Conservation (phyloP, 2,329 filamentous ascomycete species). For the Colletotrichum sp. region DNA sequence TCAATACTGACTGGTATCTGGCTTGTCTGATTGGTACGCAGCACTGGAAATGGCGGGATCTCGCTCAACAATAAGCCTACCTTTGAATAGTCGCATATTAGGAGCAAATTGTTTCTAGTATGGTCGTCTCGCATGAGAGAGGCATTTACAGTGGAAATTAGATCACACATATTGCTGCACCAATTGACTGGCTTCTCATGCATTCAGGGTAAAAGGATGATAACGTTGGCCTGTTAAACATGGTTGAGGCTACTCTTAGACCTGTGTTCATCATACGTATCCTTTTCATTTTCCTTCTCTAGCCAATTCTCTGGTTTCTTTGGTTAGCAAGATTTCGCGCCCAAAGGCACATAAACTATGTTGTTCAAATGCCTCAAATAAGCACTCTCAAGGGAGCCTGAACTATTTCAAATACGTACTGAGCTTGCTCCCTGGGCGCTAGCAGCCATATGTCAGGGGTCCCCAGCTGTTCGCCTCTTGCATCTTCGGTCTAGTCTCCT, state of each 20-base stretch:
- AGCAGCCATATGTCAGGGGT: neutral
- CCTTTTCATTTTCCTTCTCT: neutral
- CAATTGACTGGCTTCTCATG: neutral
- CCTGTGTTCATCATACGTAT: neutral
- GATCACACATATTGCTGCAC: neutral
- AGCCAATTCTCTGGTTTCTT: neutral
- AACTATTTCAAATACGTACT: neutral
- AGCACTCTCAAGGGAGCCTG: neutral
- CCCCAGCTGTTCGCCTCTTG: neutral
- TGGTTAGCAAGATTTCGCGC: neutral
- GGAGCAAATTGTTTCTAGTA: neutral
- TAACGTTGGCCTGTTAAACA: neutral
- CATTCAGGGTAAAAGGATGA: neutral
- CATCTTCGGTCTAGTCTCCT: neutral
- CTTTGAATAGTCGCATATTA: no score
- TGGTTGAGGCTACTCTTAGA: neutral
- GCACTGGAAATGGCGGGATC: no score
- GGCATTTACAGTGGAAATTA: neutral
- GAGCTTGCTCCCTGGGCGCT: neutral
- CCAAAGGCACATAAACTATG: neutral
- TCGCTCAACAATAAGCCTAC: neutral
- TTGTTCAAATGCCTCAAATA: neutral
- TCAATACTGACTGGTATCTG: no score
- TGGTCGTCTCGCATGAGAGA: neutral
- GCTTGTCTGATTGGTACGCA: no score